A percentile compares a stretch with the other conserved stretches of the same genome.
Evolutionary conservation across 176 grass and related monocot genomes (phyloP).

Genomic region (Pharus latifolius): DNA sequence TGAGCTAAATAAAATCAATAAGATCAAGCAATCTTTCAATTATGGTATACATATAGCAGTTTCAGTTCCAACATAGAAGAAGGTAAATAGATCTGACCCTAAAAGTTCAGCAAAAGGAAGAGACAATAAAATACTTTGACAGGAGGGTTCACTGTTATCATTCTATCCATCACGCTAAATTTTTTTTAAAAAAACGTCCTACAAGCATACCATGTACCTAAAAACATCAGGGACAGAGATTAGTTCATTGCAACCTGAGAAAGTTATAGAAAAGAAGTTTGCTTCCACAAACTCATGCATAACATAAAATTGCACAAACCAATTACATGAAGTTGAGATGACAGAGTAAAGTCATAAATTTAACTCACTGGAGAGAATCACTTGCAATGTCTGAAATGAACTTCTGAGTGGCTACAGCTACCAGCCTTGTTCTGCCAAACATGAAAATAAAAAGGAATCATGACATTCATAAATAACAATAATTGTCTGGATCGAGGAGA

Average conservation of each 20-base stretch:
- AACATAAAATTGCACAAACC: background rate
- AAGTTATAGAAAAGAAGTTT: background rate
- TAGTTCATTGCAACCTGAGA: background rate
- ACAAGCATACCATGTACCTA: background rate
- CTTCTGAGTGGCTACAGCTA: slow-evolving; percentile 91
- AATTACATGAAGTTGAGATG: background rate
- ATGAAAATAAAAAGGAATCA: background rate
- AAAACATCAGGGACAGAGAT: background rate
- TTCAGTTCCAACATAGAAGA: no score
- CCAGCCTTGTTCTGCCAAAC: slow-evolving; percentile 67
- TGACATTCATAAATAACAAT: background rate
- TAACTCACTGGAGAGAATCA: slow-evolving; percentile 90
- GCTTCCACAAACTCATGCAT: background rate
- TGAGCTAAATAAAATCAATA: no score
- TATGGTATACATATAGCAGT: no score
- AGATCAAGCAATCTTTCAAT: no score
- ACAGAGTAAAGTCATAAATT: background rate
- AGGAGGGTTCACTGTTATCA: background rate
- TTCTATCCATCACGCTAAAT: background rate
- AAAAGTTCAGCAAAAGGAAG: no score
- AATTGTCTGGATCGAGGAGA: background rate
- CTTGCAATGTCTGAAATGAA: slow-evolving; percentile 87
- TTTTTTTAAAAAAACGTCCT: no score
- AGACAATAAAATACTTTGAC: background rate
- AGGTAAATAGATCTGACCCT: no score